A percentile compares a stretch with the other conserved stretches of the same genome.
Evolutionary conservation across 768 basidiomycete species (phyloP).

Genomic region (Tricholoma flavovirens): DNA sequence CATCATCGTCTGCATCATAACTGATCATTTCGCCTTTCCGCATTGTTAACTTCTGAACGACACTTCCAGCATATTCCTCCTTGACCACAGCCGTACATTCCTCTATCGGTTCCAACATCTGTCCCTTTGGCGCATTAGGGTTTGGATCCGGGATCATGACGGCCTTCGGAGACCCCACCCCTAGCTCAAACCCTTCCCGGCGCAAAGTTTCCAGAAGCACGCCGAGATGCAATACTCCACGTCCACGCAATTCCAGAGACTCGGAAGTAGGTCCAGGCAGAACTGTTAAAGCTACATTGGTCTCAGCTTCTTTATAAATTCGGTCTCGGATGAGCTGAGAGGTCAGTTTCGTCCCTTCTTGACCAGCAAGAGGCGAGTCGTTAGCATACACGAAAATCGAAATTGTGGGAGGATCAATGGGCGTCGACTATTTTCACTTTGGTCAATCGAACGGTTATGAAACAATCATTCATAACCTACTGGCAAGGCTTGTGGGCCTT

Average conservation of each 20-base stretch:
- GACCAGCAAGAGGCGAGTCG: slow-evolving; percentile 41
- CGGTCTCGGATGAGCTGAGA: slow-evolving; percentile 44
- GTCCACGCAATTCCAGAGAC: slow-evolving; percentile 42
- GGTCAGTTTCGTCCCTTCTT: slow-evolving; percentile 43
- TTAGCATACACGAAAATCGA: slow-evolving; percentile 43
- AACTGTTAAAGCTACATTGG: slow-evolving; percentile 46
- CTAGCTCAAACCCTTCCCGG: slow-evolving; percentile 43
- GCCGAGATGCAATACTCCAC: slow-evolving; percentile 46
- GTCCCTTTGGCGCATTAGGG: slow-evolving; percentile 20
- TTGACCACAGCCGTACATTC: slow-evolving; percentile 39
- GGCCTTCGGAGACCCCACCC: slow-evolving; percentile 44
- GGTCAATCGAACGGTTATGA: background rate
- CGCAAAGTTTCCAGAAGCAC: slow-evolving; percentile 45
- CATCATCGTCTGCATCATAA: slow-evolving; percentile 42
- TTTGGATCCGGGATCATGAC: slow-evolving; percentile 41
- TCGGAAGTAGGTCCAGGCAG: slow-evolving; percentile 46
- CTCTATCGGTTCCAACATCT: slow-evolving; percentile 42
- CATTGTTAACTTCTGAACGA: slow-evolving; percentile 48
- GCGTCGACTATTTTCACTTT: slow-evolving; percentile 27
- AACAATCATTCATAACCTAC: slow-evolving; percentile 17
- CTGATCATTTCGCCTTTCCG: slow-evolving; percentile 42
- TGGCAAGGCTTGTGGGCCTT: slow-evolving; percentile 34
- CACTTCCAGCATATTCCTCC: slow-evolving; percentile 42
- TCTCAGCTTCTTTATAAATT: slow-evolving; percentile 44
- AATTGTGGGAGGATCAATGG: slow-evolving; percentile 48